phyloP scores from a whole-genome alignment of 2,329 filamentous ascomycete species.

The Pseudopyrenochaeta lycopersici region DNA sequence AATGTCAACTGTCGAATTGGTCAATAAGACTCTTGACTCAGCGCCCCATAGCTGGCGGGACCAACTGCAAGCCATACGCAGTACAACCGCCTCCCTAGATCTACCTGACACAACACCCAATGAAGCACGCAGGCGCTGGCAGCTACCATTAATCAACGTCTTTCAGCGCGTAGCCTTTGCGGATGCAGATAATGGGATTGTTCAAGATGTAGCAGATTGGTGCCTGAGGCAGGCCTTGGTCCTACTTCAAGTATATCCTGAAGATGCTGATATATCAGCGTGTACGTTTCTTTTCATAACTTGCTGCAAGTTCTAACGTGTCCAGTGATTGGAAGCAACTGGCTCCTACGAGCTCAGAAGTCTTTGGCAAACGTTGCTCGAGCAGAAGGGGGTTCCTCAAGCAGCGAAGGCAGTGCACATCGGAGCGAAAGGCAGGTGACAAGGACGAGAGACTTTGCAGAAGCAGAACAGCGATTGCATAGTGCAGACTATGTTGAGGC shows the following conservation, averaged over 20 bases:
- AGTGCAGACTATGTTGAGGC: conserved; percentile 61
- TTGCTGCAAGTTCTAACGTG: neutral
- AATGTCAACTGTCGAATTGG: conserved; percentile 40
- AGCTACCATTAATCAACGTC: conserved; percentile 46
- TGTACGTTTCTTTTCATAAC: conserved; percentile 42
- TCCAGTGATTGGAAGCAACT: conserved; percentile 60
- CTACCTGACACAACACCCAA: conserved; percentile 24
- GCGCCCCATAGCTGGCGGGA: conserved; percentile 43
- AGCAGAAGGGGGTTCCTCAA: conserved; percentile 52
- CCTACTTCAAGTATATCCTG: conserved; percentile 55
- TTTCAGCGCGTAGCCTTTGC: conserved; percentile 61
- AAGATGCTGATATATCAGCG: conserved; percentile 54
- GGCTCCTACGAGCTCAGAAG: conserved; percentile 62
- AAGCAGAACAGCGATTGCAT: conserved; percentile 51
- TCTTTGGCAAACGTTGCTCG: conserved; percentile 59
- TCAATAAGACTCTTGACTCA: conserved; percentile 43
- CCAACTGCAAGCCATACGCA: conserved; percentile 30
- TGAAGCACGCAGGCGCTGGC: conserved; percentile 26
- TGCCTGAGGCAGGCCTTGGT: conserved; percentile 59
- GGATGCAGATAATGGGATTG: conserved; percentile 57
- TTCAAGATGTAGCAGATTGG: conserved; percentile 60
- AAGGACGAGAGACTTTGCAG: conserved; percentile 27
- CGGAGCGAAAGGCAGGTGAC: conserved; percentile 23
- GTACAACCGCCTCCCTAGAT: conserved; percentile 25
- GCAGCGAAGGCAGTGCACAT: conserved; percentile 44